These are phyloP conservation scores for Aristolochia californica DNA, from an alignment of 164 flowering plant species.

Conservation along the genomic window DNA sequence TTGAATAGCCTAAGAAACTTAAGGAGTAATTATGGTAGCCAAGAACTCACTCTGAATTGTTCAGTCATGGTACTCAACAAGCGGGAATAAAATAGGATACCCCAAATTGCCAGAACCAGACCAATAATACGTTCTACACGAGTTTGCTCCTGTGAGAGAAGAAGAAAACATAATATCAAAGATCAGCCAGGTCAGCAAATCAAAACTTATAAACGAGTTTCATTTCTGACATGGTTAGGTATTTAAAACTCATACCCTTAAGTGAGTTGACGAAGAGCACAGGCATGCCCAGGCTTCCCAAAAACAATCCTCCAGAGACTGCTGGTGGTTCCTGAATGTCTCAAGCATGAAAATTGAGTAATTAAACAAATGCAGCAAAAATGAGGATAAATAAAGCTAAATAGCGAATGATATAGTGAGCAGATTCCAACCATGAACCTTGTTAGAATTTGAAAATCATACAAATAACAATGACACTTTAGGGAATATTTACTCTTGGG, in stretches of 20 bases:
- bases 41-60: conserved; percentile 73
- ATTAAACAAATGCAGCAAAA: conserved; percentile 2
- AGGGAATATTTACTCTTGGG: too few relatives aligned
- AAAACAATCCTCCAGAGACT: conserved; percentile 84
- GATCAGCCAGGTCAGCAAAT: not conserved
- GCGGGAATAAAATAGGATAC: conserved; percentile 86
- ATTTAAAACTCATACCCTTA: conserved; percentile 37
- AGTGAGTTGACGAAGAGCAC: conserved; percentile 91
- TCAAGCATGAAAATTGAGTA: conserved; percentile 1
- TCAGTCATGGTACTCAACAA: conserved; percentile 97
- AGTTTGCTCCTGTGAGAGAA: conserved; percentile 72
- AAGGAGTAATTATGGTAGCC: not conserved
- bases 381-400: not conserved
- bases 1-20: not conserved
- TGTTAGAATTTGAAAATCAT: too few relatives aligned
- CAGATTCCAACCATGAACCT: too few relatives aligned
- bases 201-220: not conserved
- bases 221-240: not conserved
- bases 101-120: conserved; percentile 89
- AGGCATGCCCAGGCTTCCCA: conserved; percentile 99
- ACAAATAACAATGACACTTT: too few relatives aligned
- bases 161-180: conserved; percentile 1
- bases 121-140: conserved; percentile 85
- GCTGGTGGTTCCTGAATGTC: conserved; percentile 36
- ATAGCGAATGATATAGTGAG: not conserved